Evolutionary conservation across 2,329 filamentous ascomycete genomes (phyloP), one percentile per base, ranked within the genome.

Genomic region (Pyrenophora teres): DNA sequence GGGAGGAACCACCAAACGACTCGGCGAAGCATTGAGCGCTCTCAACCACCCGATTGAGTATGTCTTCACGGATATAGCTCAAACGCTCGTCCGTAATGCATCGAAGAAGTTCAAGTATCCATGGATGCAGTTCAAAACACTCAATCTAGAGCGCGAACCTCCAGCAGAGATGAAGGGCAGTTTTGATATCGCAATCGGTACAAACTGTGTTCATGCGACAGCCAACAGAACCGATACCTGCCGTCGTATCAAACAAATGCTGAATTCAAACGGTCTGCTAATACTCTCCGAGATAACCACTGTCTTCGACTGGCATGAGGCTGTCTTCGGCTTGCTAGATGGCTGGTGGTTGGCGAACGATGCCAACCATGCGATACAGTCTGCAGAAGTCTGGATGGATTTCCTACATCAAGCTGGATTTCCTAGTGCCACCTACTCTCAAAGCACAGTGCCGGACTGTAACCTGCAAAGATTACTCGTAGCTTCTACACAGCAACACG

Each of bases 11-110:
- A 76, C 75, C 0, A 60, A 56, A 12, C 55, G 59, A 21, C 45
- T 52, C 31, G 45, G 30, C 18, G 48, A 56, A 46, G 39, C 48
- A 42, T 45, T 56, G n/a, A 30, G 25, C 13, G 25, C 18, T 13
- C 25, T 53, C 30, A 18, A 27, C 8, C 40, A 50, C 19, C 30
- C 40, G 1, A 40, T 77, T 12, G 63, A 72, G 42, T 78, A 77
- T 52, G 72, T 67, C 0, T 76, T 77, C 49, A 76, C 70, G 1
- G 76, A 78, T 38, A 62, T 78, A 2, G 71, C 74, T 0, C 40
- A 67, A 0, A 71, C 73, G 0, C 62, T 77, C n/a, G 65, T 78
- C 2, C 64, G 69, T 0, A 64, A 63, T 8, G 74, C 74, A 0
- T 63, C 61, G 23, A 64, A 67, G 32, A 41, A 36, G 59, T 57